Evolutionary conservation across 2,329 filamentous ascomycete genomes (phyloP).

Genomic region (Fusarium irregulare): DNA sequence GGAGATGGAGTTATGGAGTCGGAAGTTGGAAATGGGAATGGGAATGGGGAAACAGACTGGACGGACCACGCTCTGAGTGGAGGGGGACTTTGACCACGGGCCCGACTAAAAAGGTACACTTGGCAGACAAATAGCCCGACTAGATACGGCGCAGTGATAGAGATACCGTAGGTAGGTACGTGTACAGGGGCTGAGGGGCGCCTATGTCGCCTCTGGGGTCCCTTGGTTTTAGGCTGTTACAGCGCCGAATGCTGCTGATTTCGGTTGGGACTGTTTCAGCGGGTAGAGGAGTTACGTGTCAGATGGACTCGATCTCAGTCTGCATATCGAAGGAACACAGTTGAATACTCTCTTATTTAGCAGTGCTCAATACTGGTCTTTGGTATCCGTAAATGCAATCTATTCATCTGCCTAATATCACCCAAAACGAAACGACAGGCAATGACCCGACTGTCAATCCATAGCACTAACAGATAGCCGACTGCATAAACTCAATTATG

Average conservation of each 20-base stretch:
- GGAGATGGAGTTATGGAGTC: constrained; percentile 32
- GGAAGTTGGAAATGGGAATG: constrained; percentile 15
- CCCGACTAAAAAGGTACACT: not conserved
- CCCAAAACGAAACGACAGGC: not conserved
- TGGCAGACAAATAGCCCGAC: constrained; percentile 7
- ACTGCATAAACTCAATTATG: constrained; percentile 5
- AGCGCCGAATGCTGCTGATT: constrained; percentile 4
- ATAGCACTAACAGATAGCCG: not conserved
- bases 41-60: constrained; percentile 14
- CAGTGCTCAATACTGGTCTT: not conserved
- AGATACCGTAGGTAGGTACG: constrained; percentile 1
- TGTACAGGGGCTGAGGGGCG: constrained; percentile 18
- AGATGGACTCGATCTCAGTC: constrained; percentile 1
- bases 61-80: not conserved
- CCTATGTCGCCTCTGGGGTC: constrained; percentile 4
- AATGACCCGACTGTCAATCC: not conserved
- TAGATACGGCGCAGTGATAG: constrained; percentile 13
- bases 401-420: not conserved
- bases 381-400: not conserved
- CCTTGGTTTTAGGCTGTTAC: constrained; percentile 26
- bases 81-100: not conserved
- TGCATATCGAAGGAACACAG: not conserved
- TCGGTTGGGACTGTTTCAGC: constrained; percentile 18
- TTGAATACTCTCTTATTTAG: not conserved
- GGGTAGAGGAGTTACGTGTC: constrained; percentile 23